Conservation (phyloP, 805 yeast species). For the Candida tammaniensis region DNA sequence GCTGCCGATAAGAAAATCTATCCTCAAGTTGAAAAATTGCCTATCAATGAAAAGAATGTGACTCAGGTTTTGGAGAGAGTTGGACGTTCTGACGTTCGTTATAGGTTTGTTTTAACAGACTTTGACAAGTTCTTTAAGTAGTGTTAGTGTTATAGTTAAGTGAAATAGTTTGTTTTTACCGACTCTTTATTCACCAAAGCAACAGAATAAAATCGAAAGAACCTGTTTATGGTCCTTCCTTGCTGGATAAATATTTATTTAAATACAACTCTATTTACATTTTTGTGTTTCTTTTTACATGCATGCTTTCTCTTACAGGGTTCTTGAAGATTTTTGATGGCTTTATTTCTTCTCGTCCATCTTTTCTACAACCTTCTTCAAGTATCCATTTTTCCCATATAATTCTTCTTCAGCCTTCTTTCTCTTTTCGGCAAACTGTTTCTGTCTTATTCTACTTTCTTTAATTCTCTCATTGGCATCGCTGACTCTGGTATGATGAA, state of each 20-base stretch:
- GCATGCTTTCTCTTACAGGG: neutral
- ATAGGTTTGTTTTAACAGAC: constrained; percentile 58
- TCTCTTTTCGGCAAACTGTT: constrained; percentile 54
- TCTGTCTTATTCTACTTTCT: constrained; percentile 55
- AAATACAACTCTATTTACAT: constrained; percentile 1
- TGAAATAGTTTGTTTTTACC: no score
- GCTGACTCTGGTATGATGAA: constrained; percentile 70
- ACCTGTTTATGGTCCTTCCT: no score
- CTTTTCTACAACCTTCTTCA: constrained; percentile 59
- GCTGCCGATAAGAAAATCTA: constrained; percentile 33
- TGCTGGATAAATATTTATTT: neutral
- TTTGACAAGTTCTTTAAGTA: constrained; percentile 36
- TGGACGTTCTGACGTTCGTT: constrained; percentile 32
- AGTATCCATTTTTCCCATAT: constrained; percentile 71
- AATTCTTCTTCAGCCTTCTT: constrained; percentile 69
- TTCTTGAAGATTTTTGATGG: neutral
- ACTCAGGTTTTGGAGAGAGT: constrained; percentile 30
- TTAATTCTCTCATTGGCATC: constrained; percentile 56
- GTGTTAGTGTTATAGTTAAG: no score
- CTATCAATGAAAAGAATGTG: constrained; percentile 30
- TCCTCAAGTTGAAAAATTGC: constrained; percentile 35
- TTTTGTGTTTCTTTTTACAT: neutral
- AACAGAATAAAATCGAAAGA: no score
- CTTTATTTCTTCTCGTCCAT: constrained; percentile 16
- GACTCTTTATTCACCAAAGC: no score